These are phyloP conservation scores for Crithidia acanthocephali DNA, from an alignment of 208 protist genomes.

Conservation along the genomic window DNA sequence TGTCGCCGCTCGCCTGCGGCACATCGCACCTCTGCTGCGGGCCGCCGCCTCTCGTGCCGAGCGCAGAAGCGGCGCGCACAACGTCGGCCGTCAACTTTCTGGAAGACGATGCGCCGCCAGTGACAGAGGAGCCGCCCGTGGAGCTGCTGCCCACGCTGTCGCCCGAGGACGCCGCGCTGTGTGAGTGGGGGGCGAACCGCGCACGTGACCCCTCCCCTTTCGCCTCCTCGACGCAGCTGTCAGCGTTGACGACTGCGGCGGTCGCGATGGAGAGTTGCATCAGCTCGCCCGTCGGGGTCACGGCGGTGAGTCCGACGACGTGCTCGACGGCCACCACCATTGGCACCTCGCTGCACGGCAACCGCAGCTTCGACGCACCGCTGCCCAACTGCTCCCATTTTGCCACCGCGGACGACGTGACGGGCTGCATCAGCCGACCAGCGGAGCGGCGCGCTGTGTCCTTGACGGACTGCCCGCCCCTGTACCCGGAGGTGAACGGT, in stretches of 20 bases:
- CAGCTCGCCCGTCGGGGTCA: neutral
- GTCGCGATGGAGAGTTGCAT: neutral
- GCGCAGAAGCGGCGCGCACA: neutral
- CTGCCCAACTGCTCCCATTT: neutral
- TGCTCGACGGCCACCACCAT: constrained; percentile 10
- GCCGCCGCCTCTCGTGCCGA: constrained; percentile 8
- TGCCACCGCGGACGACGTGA: constrained; percentile 12
- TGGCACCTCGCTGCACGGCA: neutral
- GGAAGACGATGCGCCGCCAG: neutral
- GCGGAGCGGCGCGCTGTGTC: neutral
- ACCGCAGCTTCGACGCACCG: constrained; percentile 9
- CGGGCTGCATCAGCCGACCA: neutral
- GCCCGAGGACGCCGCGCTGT: neutral
- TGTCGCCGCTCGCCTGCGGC: constrained; percentile 9
- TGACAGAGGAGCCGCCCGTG: neutral
- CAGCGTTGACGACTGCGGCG: neutral
- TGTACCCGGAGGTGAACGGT: neutral
- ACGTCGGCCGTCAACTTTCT: constrained; percentile 8
- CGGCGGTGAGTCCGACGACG: constrained; percentile 11
- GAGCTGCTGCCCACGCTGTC: neutral
- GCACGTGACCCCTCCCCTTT: neutral
- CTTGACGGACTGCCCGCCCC: neutral
- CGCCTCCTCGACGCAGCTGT: neutral
- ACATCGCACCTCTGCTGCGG: constrained; percentile 17
- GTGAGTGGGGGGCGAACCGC: neutral